These are phyloP conservation scores for Trichoderma koningiopsis DNA, from an alignment of 2,329 filamentous ascomycete species.

Conservation along the genomic window DNA sequence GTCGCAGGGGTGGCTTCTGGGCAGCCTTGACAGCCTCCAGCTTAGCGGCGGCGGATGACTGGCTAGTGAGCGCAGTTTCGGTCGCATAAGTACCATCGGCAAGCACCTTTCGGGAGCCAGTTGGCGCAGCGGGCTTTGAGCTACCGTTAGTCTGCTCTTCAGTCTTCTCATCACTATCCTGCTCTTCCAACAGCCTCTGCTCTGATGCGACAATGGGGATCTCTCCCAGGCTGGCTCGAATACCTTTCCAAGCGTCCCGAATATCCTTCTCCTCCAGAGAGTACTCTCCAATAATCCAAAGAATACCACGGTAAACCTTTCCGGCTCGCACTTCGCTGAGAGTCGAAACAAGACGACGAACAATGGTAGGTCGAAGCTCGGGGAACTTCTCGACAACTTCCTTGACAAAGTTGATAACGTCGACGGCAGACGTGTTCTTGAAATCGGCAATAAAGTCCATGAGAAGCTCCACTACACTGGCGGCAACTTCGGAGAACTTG, in stretches of 20 bases:
- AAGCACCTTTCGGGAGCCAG: constrained; percentile 85
- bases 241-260: constrained; percentile 93
- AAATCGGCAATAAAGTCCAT: constrained; percentile 99
- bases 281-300: constrained; percentile 99
- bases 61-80: constrained; percentile 91
- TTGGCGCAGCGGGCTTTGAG: constrained; percentile 72
- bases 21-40: constrained; percentile 96
- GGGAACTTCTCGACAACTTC: constrained; percentile 99
- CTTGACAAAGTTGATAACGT: constrained; percentile 98
- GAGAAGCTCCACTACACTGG: constrained; percentile 91
- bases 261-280: constrained; percentile 93
- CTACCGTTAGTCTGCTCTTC: constrained; percentile 76
- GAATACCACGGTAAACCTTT: constrained; percentile 93
- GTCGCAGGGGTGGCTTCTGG: constrained; percentile 90
- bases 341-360: constrained; percentile 85
- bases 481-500: constrained; percentile 97
- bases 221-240: constrained; percentile 89
- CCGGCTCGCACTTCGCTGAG: constrained; percentile 91
- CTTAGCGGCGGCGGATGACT: constrained; percentile 85
- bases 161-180: constrained; percentile 68
- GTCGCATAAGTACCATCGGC: constrained; percentile 98
- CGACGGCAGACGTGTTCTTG: constrained; percentile 93
- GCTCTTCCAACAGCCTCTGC: constrained; percentile 85
- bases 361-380: constrained; percentile 80
- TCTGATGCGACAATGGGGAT: constrained; percentile 96